phyloP scores from a whole-genome alignment of 1,284 basidiomycete species.

The Pascua sp. region DNA sequence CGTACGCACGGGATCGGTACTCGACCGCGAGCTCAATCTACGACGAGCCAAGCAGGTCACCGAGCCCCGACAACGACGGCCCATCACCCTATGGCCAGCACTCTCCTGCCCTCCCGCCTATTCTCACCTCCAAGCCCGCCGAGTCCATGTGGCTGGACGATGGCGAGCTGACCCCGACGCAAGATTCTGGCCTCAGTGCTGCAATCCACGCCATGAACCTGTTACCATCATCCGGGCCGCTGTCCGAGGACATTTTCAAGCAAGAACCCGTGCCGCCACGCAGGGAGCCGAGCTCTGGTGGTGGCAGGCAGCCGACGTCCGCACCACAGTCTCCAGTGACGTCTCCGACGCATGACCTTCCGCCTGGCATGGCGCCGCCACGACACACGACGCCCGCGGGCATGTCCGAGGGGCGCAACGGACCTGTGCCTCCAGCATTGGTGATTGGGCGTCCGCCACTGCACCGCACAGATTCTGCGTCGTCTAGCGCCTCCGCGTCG shows the following conservation, averaged over 20 bases:
- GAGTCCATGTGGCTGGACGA: constrained; percentile 33
- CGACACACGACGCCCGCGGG: constrained; percentile 23
- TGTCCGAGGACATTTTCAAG: constrained; percentile 12
- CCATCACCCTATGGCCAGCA: constrained; percentile 8
- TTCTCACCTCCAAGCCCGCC: constrained; percentile 13
- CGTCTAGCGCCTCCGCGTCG: constrained; percentile 11
- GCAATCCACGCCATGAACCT: constrained; percentile 15
- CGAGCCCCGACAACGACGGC: constrained; percentile 29
- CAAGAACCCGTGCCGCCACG: constrained; percentile 1
- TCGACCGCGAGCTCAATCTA: constrained; percentile 45
- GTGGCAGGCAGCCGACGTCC: too few species aligned
- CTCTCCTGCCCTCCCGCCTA: constrained; percentile 23
- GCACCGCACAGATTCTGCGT: constrained; percentile 26
- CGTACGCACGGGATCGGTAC: constrained; percentile 56
- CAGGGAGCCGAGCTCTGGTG: constrained; percentile 4
- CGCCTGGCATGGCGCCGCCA: constrained; percentile 38
- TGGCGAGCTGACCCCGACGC: constrained; percentile 41
- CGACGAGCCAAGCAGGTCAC: constrained; percentile 36
- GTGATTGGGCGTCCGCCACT: constrained; percentile 30
- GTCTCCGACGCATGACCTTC: constrained; percentile 20
- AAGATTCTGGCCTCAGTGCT: constrained; percentile 30
- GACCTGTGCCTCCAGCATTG: constrained; percentile 17
- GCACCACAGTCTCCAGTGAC: neutral
- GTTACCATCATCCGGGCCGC: constrained; percentile 2
- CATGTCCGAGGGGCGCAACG: constrained; percentile 20